A percentile compares a stretch with the other conserved stretches of the same genome.
phyloP scores from a whole-genome alignment of 345 rosid genomes.

The Camelina neglecta region DNA sequence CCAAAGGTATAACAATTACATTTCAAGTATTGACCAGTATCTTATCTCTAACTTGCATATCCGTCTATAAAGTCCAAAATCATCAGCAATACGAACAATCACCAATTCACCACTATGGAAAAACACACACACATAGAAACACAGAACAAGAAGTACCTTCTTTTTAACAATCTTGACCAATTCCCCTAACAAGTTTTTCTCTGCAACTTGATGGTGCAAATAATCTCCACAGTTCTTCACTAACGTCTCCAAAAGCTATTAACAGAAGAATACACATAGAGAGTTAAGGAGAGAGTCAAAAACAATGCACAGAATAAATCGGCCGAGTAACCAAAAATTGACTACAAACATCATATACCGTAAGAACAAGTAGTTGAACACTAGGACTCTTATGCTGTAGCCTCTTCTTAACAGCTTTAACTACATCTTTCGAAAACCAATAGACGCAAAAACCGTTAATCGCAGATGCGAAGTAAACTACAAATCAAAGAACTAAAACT shows the following conservation, averaged over 20 bases:
- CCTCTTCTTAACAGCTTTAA: slow-evolving; percentile 90
- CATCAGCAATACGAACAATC: slow-evolving; percentile 26
- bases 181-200: slow-evolving; percentile 79
- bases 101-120: background rate
- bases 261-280: slow-evolving; percentile 12
- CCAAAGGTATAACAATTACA: background rate
- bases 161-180: slow-evolving; percentile 90
- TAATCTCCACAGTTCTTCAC: slow-evolving; percentile 95
- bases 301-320: background rate
- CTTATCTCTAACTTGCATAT: too few relatives aligned
- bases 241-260: slow-evolving; percentile 91
- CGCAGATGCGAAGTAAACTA: background rate
- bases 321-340: background rate
- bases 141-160: slow-evolving; percentile 32
- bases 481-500: slow-evolving; percentile 10
- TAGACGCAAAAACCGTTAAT: background rate
- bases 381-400: slow-evolving; percentile 75
- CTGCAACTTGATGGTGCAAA: slow-evolving; percentile 86
- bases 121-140: background rate
- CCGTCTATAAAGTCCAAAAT: too few relatives aligned
- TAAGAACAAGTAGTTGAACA: slow-evolving; percentile 89
- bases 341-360: slow-evolving; percentile 56
- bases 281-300: slow-evolving; percentile 12
- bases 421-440: slow-evolving; percentile 71
- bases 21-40: slow-evolving; percentile 50